Evolutionary conservation across 805 yeast species (phyloP), one percentile per base, ranked within the genome.

Genomic region (Clavispora santaluciae): DNA sequence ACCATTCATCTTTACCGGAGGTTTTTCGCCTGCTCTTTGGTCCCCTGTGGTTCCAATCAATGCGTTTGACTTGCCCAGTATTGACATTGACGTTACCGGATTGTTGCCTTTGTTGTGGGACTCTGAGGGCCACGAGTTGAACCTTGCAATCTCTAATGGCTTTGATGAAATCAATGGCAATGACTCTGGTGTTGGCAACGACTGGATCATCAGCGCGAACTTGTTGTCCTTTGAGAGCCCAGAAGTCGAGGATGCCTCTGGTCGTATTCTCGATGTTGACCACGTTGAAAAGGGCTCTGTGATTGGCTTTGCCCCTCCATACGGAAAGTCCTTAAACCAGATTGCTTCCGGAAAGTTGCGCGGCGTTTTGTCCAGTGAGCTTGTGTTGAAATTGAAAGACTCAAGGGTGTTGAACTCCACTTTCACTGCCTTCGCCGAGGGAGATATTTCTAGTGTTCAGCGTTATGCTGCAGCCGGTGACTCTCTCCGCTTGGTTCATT

Each of bases 11-110:
- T 88, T 72, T 63, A 79, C 95, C 1, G 95, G 95, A 6, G 95
- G 95, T 2, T 63, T 81, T 24, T 76, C 89, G 1, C 95, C 96
- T 1, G 71, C 82, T 4, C 63, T 87, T 35, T 88, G 96, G 96
- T 71, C 75, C 37, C 87, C 95, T 3, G 77, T 85, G 45, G 95
- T 87, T 6, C 81, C 86, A 2, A 71, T 75, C 15, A 74, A 79
- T 43, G 82, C 95, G 0, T 86, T 80, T 61, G 95, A 88, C 57
- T 65, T 87, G 22, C 79, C 78, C 13, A 73, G 83, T n/a, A 68
- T 83, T 48, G 81, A 79, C 42, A 57, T 88, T 35, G 95, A 88
- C 48, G 53, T 88, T 35, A 76, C 91, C 9, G 78, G 85, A 0
- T 70, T 80, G 46, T 61, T 87, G 43, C 93, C 95, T 3, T 57